Conservation (phyloP, 768 basidiomycete genomes). For the Rubroboletus pulcherrimus region DNA sequence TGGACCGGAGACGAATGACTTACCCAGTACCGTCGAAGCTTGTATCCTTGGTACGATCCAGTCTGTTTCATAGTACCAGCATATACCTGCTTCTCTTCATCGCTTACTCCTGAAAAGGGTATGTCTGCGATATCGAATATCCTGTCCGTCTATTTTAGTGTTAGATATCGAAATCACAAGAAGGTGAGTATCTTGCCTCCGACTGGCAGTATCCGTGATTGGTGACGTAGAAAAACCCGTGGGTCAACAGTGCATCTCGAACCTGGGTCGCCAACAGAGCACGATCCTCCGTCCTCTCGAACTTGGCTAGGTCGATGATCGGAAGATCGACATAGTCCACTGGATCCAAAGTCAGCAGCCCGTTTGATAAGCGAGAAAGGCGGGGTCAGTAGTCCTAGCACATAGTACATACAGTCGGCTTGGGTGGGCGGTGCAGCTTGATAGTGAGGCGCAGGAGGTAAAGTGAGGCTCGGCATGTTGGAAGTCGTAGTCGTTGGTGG, state of each 20-base stretch:
- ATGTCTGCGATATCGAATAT: conserved; percentile 50
- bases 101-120: conserved; percentile 38
- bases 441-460: conserved; percentile 38
- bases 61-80: conserved; percentile 39
- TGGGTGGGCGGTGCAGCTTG: conserved; percentile 33
- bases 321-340: conserved; percentile 51
- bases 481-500: not conserved
- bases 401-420: conserved; percentile 30
- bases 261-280: conserved; percentile 37
- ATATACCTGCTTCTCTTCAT: conserved; percentile 43
- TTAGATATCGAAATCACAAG: conserved; percentile 22
- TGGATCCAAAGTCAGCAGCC: conserved; percentile 22
- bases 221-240: conserved; percentile 42
- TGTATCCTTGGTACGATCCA: conserved; percentile 52
- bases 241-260: conserved; percentile 42
- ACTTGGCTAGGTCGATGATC: conserved; percentile 47
- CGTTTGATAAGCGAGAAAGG: not conserved
- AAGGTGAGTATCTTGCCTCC: conserved; percentile 21
- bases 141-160: conserved; percentile 38
- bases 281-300: conserved; percentile 36
- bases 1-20: not conserved
- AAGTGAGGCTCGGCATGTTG: conserved; percentile 30
- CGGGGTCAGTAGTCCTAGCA: not conserved
- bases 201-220: conserved; percentile 38
- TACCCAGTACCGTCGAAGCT: conserved; percentile 49